Percentiles rank a stretch among this genome's conserved stretches.
phyloP scores from a whole-genome alignment of 2,329 filamentous ascomycete genomes.

The Colletotrichum sp. region DNA sequence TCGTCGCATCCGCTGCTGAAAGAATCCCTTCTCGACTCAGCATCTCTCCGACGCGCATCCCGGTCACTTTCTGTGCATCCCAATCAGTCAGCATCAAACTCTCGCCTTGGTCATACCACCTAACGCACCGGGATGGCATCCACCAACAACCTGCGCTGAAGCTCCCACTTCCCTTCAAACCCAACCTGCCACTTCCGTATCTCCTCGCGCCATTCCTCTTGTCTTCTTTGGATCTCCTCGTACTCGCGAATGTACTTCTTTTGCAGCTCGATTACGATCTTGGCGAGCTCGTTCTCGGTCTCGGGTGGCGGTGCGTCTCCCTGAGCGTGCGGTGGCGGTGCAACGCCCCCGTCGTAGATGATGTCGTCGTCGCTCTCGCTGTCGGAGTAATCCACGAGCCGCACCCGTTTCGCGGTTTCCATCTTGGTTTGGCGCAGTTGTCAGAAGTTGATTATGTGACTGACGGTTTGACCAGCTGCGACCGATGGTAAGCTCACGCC shows the following conservation, averaged over 20 bases:
- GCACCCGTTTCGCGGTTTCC: accelerated
- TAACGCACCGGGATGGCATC: background rate
- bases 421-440: background rate
- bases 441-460: background rate
- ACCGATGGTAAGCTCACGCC: background rate
- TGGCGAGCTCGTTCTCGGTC: background rate
- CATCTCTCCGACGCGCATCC: background rate
- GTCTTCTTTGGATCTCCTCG: background rate
- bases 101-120: background rate
- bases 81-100: background rate
- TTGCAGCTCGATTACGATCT: constrained; percentile 2
- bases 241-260: background rate
- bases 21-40: too few species aligned
- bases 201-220: background rate
- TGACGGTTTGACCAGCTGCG: background rate
- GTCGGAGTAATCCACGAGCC: background rate
- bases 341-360: background rate
- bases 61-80: background rate
- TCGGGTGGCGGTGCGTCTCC: background rate
- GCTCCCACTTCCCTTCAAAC: background rate
- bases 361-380: background rate
- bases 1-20: background rate
- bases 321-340: background rate
- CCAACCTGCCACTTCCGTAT: background rate
- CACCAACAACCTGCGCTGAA: constrained; percentile 2